Percentiles rank a stretch among this genome's conserved stretches.
phyloP scores from a whole-genome alignment of 371 early-diverging fungal genomes.

The Rhizopus arrhizus region DNA sequence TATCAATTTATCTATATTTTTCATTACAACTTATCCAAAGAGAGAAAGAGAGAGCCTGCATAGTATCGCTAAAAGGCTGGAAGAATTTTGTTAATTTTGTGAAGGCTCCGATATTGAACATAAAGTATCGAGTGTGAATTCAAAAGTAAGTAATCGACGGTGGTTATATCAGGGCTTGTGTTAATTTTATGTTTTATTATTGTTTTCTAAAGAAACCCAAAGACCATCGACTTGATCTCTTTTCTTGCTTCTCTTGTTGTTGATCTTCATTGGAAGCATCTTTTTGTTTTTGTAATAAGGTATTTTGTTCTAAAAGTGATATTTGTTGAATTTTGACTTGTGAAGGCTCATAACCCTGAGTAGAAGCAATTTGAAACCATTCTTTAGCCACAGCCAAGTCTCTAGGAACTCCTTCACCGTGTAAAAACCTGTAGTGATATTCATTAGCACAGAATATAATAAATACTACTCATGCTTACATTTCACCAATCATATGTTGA shows the following conservation, averaged over 20 bases:
- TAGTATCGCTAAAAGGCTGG: too few relatives aligned
- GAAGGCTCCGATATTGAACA: too few relatives aligned
- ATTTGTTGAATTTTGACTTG: slow-evolving; percentile 34
- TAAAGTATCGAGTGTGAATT: too few relatives aligned
- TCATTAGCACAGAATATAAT: too few relatives aligned
- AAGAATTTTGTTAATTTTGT: too few relatives aligned
- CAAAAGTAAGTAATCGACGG: too few relatives aligned
- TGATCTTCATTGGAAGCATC: not conserved
- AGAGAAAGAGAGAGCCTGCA: too few relatives aligned
- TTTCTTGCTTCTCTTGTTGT: slow-evolving; percentile 23
- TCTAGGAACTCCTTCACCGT: slow-evolving; percentile 52
- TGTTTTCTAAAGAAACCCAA: slow-evolving; percentile 28
- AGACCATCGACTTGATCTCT: slow-evolving; percentile 46
- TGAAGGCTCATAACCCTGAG: slow-evolving; percentile 50
- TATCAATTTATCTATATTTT: too few relatives aligned
- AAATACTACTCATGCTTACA: slow-evolving; percentile 28
- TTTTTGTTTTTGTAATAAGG: not conserved
- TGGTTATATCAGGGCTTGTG: too few relatives aligned
- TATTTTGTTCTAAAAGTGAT: slow-evolving; percentile 16
- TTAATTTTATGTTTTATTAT: not conserved
- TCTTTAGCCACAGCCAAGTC: slow-evolving; percentile 49
- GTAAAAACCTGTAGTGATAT: slow-evolving; percentile 34
- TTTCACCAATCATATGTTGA: slow-evolving; percentile 53
- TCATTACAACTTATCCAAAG: too few relatives aligned
- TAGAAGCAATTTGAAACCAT: slow-evolving; percentile 51